Conservation (phyloP, 1,284 basidiomycete genomes). For the Ustanciosporium gigantosporum region DNA sequence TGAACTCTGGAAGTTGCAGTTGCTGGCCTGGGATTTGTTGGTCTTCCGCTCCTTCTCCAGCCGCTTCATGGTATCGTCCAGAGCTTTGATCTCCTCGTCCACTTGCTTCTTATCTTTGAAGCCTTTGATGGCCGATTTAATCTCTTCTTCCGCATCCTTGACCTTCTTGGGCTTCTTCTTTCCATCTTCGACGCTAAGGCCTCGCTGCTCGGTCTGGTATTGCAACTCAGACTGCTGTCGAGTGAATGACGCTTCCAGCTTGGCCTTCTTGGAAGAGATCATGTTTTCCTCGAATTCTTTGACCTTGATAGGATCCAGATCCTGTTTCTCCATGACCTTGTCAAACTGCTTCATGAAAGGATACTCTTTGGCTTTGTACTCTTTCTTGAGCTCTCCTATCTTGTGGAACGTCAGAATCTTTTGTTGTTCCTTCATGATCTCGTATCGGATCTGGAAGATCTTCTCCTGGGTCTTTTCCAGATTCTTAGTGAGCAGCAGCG, state of each 20-base stretch:
- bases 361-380: constrained; percentile 68
- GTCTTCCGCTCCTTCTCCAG: constrained; percentile 82
- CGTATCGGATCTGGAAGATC: constrained; percentile 55
- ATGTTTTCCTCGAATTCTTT: constrained; percentile 77
- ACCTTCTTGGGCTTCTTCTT: constrained; percentile 49
- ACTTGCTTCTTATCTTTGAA: constrained; percentile 52
- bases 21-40: constrained; percentile 67
- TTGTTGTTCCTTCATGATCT: constrained; percentile 59
- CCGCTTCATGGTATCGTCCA: constrained; percentile 77
- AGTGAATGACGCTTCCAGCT: constrained; percentile 73
- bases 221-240: constrained; percentile 61
- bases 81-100: constrained; percentile 69
- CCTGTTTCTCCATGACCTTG: constrained; percentile 75
- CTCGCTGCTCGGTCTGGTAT: constrained; percentile 48
- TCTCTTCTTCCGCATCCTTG: constrained; percentile 42
- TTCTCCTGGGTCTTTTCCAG: constrained; percentile 47
- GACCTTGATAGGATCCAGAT: constrained; percentile 89
- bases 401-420: constrained; percentile 65
- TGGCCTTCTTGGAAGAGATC: constrained; percentile 66
- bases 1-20: constrained; percentile 63
- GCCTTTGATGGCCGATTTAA: constrained; percentile 35
- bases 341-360: constrained; percentile 65
- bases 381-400: constrained; percentile 65
- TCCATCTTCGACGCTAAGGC: constrained; percentile 24
- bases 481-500: constrained; percentile 44